Percentiles rank a stretch among this genome's conserved stretches.
These are phyloP conservation scores for Xylaria venustula DNA, from an alignment of 495 filamentous ascomycete species.

Conservation along the genomic window DNA sequence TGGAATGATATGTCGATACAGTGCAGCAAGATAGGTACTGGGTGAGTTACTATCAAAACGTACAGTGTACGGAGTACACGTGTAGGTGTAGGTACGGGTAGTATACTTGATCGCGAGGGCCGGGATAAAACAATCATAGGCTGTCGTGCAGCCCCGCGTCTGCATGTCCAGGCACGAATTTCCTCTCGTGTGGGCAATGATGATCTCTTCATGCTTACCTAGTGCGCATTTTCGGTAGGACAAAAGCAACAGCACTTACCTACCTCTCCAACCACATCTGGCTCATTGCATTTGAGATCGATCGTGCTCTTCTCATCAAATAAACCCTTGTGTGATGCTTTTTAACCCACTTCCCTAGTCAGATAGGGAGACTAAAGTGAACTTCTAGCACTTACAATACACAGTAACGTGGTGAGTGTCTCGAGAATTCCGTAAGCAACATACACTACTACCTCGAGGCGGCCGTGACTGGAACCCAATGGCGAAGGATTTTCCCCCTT, in stretches of 20 bases:
- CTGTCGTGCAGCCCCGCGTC: constrained; percentile 1
- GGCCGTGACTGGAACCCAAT: constrained; percentile 8
- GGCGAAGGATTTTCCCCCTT: constrained; percentile 10
- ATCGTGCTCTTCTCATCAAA: too few species aligned
- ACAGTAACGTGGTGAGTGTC: too few species aligned
- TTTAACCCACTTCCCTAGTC: too few species aligned
- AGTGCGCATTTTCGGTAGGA: not conserved
- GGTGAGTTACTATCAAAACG: not conserved
- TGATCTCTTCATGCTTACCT: not conserved
- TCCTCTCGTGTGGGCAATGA: not conserved
- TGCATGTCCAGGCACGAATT: not conserved
- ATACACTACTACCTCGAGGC: not conserved
- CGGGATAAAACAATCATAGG: not conserved
- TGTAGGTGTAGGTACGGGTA: not conserved
- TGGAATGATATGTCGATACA: not conserved
- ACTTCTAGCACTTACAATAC: too few species aligned
- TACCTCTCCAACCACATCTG: not conserved
- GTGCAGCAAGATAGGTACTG: too few species aligned
- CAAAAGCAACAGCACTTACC: not conserved
- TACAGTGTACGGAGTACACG: not conserved
- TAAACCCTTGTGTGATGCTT: too few species aligned
- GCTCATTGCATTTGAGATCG: not conserved
- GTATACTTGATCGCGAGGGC: too few species aligned
- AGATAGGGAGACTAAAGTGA: too few species aligned
- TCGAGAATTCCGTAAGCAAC: too few species aligned